Base-by-base conservation (phyloP, 495 filamentous ascomycete species). In the Paragyromitra xinjiangensis region DNA sequence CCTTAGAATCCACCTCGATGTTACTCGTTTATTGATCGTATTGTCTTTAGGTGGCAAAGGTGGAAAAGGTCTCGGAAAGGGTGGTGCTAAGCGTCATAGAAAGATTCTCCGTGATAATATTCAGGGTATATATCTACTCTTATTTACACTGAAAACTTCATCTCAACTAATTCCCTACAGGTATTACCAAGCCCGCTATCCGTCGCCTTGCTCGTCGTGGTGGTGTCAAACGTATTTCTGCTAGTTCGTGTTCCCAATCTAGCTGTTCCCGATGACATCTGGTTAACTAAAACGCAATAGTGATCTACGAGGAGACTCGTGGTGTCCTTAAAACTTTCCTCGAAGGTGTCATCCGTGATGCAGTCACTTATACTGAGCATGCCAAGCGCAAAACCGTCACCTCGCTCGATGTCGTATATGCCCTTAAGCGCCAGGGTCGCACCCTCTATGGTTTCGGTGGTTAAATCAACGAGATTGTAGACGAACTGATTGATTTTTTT, bases 261-360 rank as follows among this genome's bases (percentile, higher is more conserved):
- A 34, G 8, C 37, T 40, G 22, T 24, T n/a, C 12, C 12, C 9
- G 50, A 45, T 26, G 50, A 71, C n/a, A 8, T 34, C 16, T 11
- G 69, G 24, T 85, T 87, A 81, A 88, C 82, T 16, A 58, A 26
- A 58, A 73, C 69, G 70, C 77, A 65, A 71, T 11, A 81, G 80
- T 91, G 89, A 91, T 99, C 92, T 99, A 99, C 90, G 96, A 99
- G 86, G 96, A 99, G 91, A 99, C 96, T 82, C 96, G 96, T 85
- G 94, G 95, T 91, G 96, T 99, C 83, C 92, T 99, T 83, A 99
- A 99, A 93, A 96, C 95, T 88, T 99, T 99, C 94, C 94, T 99
- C 83, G 96, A 99, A 89, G 94, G 95, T 89, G 96, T 99, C 88
- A 99, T 99, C 86, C 94, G 94, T 87, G 95, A 97, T 79, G 95